Evolutionary conservation across 768 basidiomycete species (phyloP).

Genomic region (Rhodotorula paludigena): DNA sequence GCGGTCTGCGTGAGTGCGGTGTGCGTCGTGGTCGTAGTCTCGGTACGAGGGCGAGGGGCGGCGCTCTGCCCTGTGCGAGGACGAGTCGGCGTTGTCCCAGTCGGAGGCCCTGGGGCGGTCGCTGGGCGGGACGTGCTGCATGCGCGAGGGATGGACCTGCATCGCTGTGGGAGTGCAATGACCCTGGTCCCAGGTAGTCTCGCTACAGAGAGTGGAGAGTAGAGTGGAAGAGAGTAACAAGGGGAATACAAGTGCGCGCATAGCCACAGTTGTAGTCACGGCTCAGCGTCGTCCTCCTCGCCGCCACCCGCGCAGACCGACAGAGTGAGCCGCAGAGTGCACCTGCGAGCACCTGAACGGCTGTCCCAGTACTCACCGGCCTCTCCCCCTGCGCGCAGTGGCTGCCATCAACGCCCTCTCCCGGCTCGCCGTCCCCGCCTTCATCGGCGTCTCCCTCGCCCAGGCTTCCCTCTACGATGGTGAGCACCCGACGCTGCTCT

Average conservation of each 20-base stretch:
- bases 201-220: neutral
- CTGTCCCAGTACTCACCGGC: too few species aligned
- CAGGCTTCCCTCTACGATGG: slow-evolving; percentile 58
- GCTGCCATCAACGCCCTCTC: slow-evolving; percentile 31
- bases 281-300: too few species aligned
- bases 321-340: too few species aligned
- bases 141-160: slow-evolving; percentile 12
- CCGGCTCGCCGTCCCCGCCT: slow-evolving; percentile 60
- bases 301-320: too few species aligned
- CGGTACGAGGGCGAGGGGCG: slow-evolving; percentile 26
- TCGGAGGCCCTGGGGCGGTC: slow-evolving; percentile 9
- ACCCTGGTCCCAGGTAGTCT: too few species aligned
- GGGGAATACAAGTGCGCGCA: too few species aligned
- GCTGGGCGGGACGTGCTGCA: slow-evolving; percentile 1
- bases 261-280: too few species aligned
- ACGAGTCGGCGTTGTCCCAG: neutral
- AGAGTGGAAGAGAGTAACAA: neutral
- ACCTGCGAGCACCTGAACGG: too few species aligned
- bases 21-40: neutral
- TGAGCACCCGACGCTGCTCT: neutral
- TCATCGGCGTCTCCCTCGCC: slow-evolving; percentile 51
- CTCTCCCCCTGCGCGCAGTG: too few species aligned
- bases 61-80: neutral
- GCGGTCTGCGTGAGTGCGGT: too few species aligned
- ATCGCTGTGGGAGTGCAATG: too few species aligned